phyloP scores from a whole-genome alignment of 177 flowering plant species.

The Telopea speciosissima region DNA sequence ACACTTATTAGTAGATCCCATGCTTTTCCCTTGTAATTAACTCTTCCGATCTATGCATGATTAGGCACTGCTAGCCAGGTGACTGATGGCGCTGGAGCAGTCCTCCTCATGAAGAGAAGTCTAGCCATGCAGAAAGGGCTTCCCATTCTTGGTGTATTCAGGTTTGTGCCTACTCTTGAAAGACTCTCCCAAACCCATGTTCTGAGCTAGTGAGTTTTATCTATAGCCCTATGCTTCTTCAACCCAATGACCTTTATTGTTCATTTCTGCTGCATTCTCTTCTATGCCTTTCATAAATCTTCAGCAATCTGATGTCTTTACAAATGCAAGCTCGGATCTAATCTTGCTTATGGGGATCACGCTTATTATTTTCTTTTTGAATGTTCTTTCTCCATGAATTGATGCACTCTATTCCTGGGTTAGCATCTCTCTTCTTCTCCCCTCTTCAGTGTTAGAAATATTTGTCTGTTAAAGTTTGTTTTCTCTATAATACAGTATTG shows the following conservation, averaged over 20 bases:
- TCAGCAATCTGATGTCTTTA: not conserved
- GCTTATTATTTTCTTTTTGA: too few species aligned
- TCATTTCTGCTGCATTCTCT: too few species aligned
- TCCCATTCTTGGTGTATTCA: conserved; percentile 93
- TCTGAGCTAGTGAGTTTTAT: not conserved
- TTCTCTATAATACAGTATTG: too few species aligned
- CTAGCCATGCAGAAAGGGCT: conserved; percentile 79
- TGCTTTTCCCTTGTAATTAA: not conserved
- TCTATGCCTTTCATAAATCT: not conserved
- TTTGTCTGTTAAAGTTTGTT: too few species aligned
- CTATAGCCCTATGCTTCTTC: not conserved
- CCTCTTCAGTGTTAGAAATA: too few species aligned
- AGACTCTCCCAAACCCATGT: not conserved
- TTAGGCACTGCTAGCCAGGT: conserved; percentile 96
- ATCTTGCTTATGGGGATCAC: too few species aligned
- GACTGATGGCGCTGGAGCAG: conserved; percentile 99
- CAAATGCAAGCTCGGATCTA: not conserved
- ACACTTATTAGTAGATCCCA: conserved; percentile 3
- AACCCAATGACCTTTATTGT: not conserved
- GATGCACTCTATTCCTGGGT: too few species aligned
- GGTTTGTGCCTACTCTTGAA: conserved; percentile 28
- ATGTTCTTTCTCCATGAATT: too few species aligned
- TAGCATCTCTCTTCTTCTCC: too few species aligned
- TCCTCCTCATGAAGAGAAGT: conserved; percentile 90
- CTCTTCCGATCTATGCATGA: conserved; percentile 5